Percentiles rank a stretch among this genome's conserved stretches.
phyloP scores from a whole-genome alignment of 257 asterid genomes.

The Euphrasia confusa region DNA sequence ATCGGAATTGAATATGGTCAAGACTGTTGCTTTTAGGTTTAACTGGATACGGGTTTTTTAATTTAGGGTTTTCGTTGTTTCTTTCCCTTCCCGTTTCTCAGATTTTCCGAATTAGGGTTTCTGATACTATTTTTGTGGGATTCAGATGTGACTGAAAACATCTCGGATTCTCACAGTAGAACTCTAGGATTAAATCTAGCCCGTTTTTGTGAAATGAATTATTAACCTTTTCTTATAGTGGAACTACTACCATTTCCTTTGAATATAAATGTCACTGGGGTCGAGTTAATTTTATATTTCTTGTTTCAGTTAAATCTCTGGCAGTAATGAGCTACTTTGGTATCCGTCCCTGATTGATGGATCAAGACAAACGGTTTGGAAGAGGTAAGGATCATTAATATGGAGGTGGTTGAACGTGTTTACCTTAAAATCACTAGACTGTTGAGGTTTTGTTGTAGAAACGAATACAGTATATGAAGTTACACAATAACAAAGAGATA shows the following conservation, averaged over 20 bases:
- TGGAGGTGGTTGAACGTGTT: conserved; percentile 13
- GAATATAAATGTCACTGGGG: neutral
- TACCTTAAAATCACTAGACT: neutral
- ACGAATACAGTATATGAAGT: too few relatives aligned
- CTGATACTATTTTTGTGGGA: neutral
- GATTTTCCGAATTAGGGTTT: conserved; percentile 33
- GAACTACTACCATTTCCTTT: conserved; percentile 2
- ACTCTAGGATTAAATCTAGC: too few relatives aligned
- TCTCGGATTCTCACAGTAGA: neutral
- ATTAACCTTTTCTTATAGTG: too few relatives aligned
- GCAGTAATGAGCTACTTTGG: conserved; percentile 42
- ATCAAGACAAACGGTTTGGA: conserved; percentile 89
- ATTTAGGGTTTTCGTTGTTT: conserved; percentile 22
- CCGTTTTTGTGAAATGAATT: too few relatives aligned
- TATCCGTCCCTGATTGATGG: conserved; percentile 66
- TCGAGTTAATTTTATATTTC: neutral
- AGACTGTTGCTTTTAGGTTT: conserved; percentile 6
- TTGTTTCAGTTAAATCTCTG: conserved; percentile 35
- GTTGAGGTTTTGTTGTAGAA: conserved; percentile 4
- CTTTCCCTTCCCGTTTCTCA: neutral
- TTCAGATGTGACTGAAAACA: conserved; percentile 16
- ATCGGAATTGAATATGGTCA: conserved; percentile 15
- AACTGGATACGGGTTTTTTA: conserved; percentile 19
- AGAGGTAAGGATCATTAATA: conserved; percentile 50
- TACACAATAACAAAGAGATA: too few relatives aligned